Percentiles rank a stretch among this genome's conserved stretches.
Evolutionary conservation across 192 early-diverging fungal species (phyloP).

Genomic region (Oehlia diaphana): DNA sequence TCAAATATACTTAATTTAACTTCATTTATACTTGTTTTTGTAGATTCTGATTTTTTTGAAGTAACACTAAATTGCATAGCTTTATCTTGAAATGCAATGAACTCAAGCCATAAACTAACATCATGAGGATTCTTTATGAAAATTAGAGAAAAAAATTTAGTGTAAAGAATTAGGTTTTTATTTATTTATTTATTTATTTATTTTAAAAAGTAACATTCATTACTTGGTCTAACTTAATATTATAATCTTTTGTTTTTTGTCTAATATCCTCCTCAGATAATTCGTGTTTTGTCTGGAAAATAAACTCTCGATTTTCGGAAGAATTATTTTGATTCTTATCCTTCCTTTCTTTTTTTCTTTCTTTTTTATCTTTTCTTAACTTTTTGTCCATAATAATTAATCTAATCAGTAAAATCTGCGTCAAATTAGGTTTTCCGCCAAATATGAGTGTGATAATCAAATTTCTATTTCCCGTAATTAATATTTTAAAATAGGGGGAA

Average conservation of each 20-base stretch:
- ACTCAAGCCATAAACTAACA: constrained; percentile 48
- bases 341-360: neutral
- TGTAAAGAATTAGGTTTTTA: neutral
- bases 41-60: constrained; percentile 25
- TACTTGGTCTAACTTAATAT: constrained; percentile 7
- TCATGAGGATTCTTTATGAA: constrained; percentile 44
- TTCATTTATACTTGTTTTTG: constrained; percentile 45
- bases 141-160: neutral
- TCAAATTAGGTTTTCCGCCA: too few species aligned
- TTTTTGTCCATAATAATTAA: neutral
- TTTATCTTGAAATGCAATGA: constrained; percentile 56
- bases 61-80: constrained; percentile 29
- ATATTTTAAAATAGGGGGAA: too few species aligned
- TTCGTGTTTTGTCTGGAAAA: neutral
- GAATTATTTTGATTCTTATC: neutral
- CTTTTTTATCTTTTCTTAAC: neutral
- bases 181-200: neutral
- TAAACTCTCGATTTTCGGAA: neutral
- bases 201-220: neutral
- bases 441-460: too few species aligned
- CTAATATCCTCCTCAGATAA: neutral
- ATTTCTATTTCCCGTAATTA: too few species aligned
- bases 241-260: constrained; percentile 18
- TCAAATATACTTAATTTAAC: constrained; percentile 59
- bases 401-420: too few species aligned